These are phyloP conservation scores for Geosmithia putterillii DNA, from an alignment of 2,329 filamentous ascomycete genomes.

Conservation along the genomic window DNA sequence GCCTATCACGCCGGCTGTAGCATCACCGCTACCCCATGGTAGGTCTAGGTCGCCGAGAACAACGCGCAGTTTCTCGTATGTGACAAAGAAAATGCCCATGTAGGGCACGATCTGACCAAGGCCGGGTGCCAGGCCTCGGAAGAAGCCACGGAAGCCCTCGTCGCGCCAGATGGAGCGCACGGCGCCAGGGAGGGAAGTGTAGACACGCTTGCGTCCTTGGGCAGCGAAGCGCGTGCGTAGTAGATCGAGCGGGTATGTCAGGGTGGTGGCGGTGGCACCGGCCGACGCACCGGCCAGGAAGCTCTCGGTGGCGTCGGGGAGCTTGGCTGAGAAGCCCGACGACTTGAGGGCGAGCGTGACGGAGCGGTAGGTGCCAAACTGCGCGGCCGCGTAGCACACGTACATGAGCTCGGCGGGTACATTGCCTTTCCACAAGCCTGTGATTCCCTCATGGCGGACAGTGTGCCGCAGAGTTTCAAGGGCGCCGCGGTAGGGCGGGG, in stretches of 20 bases:
- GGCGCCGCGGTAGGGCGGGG: conserved; percentile 59
- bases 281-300: conserved; percentile 77
- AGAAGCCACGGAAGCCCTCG: conserved; percentile 74
- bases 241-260: conserved; percentile 87
- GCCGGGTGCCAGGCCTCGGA: conserved; percentile 72
- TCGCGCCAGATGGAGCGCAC: conserved; percentile 59
- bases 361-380: conserved; percentile 81
- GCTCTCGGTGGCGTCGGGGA: conserved; percentile 59
- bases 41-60: conserved; percentile 42
- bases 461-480: conserved; percentile 67
- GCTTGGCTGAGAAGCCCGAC: conserved; percentile 21
- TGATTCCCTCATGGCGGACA: conserved; percentile 67
- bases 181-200: conserved; percentile 56
- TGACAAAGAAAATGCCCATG: conserved; percentile 92
- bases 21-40: conserved; percentile 70
- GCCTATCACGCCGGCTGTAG: conserved; percentile 67
- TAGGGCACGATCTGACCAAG: conserved; percentile 85
- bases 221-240: conserved; percentile 94
- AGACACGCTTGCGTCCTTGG: conserved; percentile 72
- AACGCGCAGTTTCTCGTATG: conserved; percentile 66
- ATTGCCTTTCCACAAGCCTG: conserved; percentile 93
- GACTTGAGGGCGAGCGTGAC: conserved; percentile 55
- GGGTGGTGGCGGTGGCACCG: conserved; percentile 68
- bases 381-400: conserved; percentile 75
- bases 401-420: conserved; percentile 92